phyloP scores from a whole-genome alignment of 495 filamentous ascomycete species.

The Cudoniella acicularis region DNA sequence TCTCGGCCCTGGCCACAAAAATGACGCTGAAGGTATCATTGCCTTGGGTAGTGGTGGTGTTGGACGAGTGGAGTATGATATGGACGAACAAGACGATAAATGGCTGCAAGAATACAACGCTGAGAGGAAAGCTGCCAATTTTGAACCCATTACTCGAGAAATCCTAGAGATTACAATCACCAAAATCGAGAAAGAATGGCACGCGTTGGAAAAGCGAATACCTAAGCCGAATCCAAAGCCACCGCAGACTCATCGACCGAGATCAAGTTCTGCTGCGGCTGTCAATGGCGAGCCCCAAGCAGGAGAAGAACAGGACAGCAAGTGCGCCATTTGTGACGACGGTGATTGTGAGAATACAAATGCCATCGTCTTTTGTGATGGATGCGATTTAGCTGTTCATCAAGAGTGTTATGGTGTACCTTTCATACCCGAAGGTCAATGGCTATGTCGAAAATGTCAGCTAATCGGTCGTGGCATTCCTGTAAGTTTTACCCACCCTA shows the following conservation, averaged over 20 bases:
- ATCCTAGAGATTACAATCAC: conserved; percentile 97
- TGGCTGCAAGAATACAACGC: conserved; percentile 86
- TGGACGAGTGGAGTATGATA: conserved; percentile 93
- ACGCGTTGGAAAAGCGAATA: conserved; percentile 90
- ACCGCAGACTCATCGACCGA: conserved; percentile 82
- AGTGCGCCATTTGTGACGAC: conserved; percentile 97
- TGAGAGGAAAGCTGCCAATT: conserved; percentile 64
- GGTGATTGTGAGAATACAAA: conserved; percentile 99
- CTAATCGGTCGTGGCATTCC: conserved; percentile 86
- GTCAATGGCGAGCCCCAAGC: conserved; percentile 85
- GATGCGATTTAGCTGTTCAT: conserved; percentile 95
- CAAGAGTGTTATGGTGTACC: conserved; percentile 99
- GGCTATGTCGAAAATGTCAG: conserved; percentile 96
- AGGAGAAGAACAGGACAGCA: conserved; percentile 93
- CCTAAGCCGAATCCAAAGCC: conserved; percentile 95
- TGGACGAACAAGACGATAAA: conserved; percentile 98
- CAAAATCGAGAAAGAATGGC: conserved; percentile 98
- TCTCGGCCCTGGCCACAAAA: conserved; percentile 49
- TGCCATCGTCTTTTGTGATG: conserved; percentile 98
- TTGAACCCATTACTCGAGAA: conserved; percentile 81
- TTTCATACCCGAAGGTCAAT: conserved; percentile 97
- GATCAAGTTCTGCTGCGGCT: conserved; percentile 87
- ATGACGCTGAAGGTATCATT: conserved; percentile 58
- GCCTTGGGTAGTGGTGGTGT: conserved; percentile 40
- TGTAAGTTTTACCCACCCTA: conserved; percentile 44